A percentile compares a stretch with the other conserved stretches of the same genome.
phyloP scores from a whole-genome alignment of 2,329 filamentous ascomycete species.

The Trichoderma guizhouense region DNA sequence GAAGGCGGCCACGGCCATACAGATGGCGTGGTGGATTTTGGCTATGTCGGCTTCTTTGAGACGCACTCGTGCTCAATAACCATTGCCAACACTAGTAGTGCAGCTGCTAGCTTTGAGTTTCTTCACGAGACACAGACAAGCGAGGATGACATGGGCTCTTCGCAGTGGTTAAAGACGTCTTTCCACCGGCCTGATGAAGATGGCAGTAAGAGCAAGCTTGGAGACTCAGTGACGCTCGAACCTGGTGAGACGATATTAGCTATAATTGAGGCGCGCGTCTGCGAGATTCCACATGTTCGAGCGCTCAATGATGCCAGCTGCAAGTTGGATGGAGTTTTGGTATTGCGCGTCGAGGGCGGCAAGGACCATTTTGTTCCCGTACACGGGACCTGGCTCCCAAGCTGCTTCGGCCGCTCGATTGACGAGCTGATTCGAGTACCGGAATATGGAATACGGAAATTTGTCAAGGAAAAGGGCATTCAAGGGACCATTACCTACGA shows the following conservation, averaged over 20 bases:
- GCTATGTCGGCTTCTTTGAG: slow-evolving; percentile 66
- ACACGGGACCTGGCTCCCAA: slow-evolving; percentile 73
- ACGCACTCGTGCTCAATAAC: slow-evolving; percentile 67
- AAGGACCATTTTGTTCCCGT: slow-evolving; percentile 90
- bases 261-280: slow-evolving; percentile 64
- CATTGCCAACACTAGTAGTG: slow-evolving; percentile 86
- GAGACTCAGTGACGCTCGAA: slow-evolving; percentile 62
- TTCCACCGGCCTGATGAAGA: slow-evolving; percentile 50
- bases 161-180: slow-evolving; percentile 66
- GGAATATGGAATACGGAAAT: slow-evolving; percentile 68
- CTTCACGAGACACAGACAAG: slow-evolving; percentile 59
- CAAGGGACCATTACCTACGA: slow-evolving; percentile 52
- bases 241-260: slow-evolving; percentile 80
- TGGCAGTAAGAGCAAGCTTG: slow-evolving; percentile 31
- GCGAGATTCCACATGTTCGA: slow-evolving; percentile 60
- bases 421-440: slow-evolving; percentile 84
- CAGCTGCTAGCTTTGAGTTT: slow-evolving; percentile 75
- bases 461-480: slow-evolving; percentile 38
- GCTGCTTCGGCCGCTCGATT: slow-evolving; percentile 80
- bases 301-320: slow-evolving; percentile 66
- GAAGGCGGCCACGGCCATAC: slow-evolving; percentile 53
- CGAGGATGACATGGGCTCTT: slow-evolving; percentile 32
- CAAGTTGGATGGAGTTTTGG: slow-evolving; percentile 78
- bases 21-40: slow-evolving; percentile 67
- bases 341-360: slow-evolving; percentile 78